Evolutionary conservation across 2,329 filamentous ascomycete species (phyloP), one percentile per base, ranked within the genome.

Genomic region (Daldinia eschscholtzii): DNA sequence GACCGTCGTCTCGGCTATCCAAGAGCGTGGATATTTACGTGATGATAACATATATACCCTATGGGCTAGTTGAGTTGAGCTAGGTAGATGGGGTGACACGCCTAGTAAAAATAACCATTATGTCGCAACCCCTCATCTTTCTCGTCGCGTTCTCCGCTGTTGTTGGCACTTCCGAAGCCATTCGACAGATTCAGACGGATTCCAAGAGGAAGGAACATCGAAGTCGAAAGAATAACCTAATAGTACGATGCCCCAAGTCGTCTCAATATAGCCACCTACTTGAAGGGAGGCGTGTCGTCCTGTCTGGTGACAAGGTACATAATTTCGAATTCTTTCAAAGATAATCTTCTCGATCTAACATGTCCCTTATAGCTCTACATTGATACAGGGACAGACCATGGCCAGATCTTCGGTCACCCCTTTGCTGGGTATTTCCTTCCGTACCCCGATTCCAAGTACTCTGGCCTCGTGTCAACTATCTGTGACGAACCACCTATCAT

Each of bases 341-440:
- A 15, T 13, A 28, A 13, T 6, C 39, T 18, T n/a, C 41, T 33
- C n/a, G 9, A 23, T 48, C 13, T 67, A 68, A 64, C 56, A 42
- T 23, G 44, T 28, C 7, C 26, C 10, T 7, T 35, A 41, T 60
- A 82, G 78, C 76, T 86, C 28, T 86, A 84, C 71, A 80, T 87
- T 26, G 85, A 86, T 71, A 84, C 82, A 3, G 81, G 79, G 39
- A 65, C 75, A 55, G 70, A 80, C 41, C 73, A 79, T 37, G 73
- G 77, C 0, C 64, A 73, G 37, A 59, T 61, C 12, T 76, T 76
- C 57, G 83, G 85, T 1, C 86, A 88, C 72, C 82, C 84, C 0
- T 88, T 87, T 72, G 81, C 85, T 2, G 87, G 86, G 15, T 88
- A 89, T 72, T 88, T 83, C 72, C 80, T 88, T 12, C 83, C 86